Evolutionary conservation across 2,329 filamentous ascomycete species (phyloP).

Genomic region (Penicillium polonicum): DNA sequence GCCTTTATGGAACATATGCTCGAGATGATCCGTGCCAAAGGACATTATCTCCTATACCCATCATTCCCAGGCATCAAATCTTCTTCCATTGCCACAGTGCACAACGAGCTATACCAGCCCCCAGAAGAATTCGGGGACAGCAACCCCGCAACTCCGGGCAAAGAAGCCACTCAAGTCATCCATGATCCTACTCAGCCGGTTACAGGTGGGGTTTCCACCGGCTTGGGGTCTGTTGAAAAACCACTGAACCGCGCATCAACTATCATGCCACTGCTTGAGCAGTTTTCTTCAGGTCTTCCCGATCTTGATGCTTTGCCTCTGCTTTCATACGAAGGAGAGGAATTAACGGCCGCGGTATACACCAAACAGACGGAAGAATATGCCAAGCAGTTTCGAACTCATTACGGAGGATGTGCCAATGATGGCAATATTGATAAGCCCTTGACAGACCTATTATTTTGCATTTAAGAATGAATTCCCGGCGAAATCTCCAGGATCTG

Average conservation of each 20-base stretch:
- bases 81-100: conserved; percentile 66
- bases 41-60: conserved; percentile 80
- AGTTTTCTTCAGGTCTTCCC: conserved; percentile 51
- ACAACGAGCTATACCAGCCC: conserved; percentile 69
- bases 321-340: conserved; percentile 63
- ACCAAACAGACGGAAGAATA: conserved; percentile 53
- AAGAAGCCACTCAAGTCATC: conserved; percentile 4
- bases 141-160: background rate
- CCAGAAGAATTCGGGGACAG: conserved; percentile 63
- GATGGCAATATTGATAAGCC: conserved; percentile 33
- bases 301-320: conserved; percentile 55
- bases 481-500: background rate
- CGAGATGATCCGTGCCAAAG: conserved; percentile 71
- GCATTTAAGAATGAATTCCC: conserved; percentile 43
- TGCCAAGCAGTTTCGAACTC: conserved; percentile 57
- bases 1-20: conserved; percentile 77
- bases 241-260: conserved; percentile 39
- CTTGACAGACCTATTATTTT: conserved; percentile 70
- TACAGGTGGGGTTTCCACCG: conserved; percentile 12
- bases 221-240: conserved; percentile 24
- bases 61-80: conserved; percentile 50
- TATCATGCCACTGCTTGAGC: conserved; percentile 48
- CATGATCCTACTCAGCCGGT: conserved; percentile 21
- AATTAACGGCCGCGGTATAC: conserved; percentile 34
- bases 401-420: conserved; percentile 65